phyloP scores from a whole-genome alignment of 495 filamentous ascomycete genomes.

The Tuber melanosporum region DNA sequence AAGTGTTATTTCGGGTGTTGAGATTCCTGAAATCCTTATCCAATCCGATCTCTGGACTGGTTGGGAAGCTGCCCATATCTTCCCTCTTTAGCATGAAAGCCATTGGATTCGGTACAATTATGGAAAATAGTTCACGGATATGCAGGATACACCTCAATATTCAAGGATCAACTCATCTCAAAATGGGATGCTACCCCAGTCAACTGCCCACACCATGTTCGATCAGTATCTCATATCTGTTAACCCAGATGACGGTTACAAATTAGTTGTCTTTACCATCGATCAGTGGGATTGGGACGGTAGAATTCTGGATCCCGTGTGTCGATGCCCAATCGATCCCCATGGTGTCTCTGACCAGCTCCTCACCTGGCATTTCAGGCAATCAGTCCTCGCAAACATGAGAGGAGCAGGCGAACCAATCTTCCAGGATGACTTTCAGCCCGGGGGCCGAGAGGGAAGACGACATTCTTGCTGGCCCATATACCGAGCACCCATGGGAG shows the following conservation, averaged over 20 bases:
- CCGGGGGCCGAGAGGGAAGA: conserved; percentile 35
- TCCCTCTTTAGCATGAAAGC: conserved; percentile 7
- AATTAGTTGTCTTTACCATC: conserved; percentile 30
- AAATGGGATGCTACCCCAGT: conserved; percentile 28
- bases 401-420: conserved; percentile 40
- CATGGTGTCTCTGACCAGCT: conserved; percentile 35
- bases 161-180: not conserved
- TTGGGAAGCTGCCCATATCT: not conserved
- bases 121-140: conserved; percentile 12
- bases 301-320: conserved; percentile 31
- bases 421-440: conserved; percentile 42
- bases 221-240: conserved; percentile 25
- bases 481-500: too few relatives aligned
- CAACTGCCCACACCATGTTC: conserved; percentile 20
- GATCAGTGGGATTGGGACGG: conserved; percentile 27
- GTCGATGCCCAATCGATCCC: conserved; percentile 34
- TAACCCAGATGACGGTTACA: conserved; percentile 39
- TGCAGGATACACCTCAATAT: conserved; percentile 13
- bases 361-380: conserved; percentile 39
- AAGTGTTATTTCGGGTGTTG: conserved; percentile 19
- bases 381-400: too few relatives aligned
- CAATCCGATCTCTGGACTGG: not conserved
- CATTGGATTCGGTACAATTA: conserved; percentile 11
- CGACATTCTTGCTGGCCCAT: conserved; percentile 26
- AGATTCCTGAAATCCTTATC: not conserved